These are phyloP conservation scores for Curvularia sp. DNA, from an alignment of 2,329 filamentous ascomycete genomes.

Conservation along the genomic window DNA sequence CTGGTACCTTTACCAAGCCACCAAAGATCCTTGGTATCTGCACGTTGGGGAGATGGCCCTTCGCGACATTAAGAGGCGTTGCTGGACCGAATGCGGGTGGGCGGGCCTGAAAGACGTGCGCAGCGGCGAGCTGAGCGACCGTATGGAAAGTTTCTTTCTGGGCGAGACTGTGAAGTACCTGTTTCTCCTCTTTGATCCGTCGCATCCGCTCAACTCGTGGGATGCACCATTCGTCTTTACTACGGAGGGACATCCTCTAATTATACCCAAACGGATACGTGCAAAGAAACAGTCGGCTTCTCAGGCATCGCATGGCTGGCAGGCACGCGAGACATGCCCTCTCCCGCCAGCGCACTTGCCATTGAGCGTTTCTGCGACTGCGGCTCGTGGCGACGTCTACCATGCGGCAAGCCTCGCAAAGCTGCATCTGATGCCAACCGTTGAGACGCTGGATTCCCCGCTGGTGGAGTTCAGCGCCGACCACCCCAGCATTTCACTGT, in stretches of 20 bases:
- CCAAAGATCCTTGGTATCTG: constrained; percentile 93
- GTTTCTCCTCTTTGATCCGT: constrained; percentile 85
- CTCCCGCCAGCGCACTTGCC: constrained; percentile 64
- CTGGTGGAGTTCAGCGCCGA: constrained; percentile 60
- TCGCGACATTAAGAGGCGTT: constrained; percentile 83
- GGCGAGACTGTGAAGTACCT: constrained; percentile 97
- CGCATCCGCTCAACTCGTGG: constrained; percentile 84
- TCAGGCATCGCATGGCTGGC: constrained; percentile 21
- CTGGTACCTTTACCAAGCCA: constrained; percentile 94
- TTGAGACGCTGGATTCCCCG: constrained; percentile 64
- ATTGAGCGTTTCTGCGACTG: constrained; percentile 78
- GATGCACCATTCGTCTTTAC: constrained; percentile 92
- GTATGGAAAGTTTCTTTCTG: constrained; percentile 99
- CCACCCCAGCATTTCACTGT: constrained; percentile 62
- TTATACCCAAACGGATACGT: constrained; percentile 68
- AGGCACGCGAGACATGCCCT: constrained; percentile 67
- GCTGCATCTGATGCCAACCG: constrained; percentile 73
- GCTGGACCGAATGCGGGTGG: constrained; percentile 92
- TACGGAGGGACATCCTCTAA: constrained; percentile 91
- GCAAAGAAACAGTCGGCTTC: constrained; percentile 15
- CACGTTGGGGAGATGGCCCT: constrained; percentile 96
- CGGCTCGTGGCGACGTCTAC: constrained; percentile 81
- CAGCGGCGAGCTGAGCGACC: constrained; percentile 83
- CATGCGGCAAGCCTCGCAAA: constrained; percentile 86
- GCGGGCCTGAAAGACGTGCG: constrained; percentile 71